phyloP scores from a whole-genome alignment of 345 rosid genomes.

The Excoecaria agallocha region DNA sequence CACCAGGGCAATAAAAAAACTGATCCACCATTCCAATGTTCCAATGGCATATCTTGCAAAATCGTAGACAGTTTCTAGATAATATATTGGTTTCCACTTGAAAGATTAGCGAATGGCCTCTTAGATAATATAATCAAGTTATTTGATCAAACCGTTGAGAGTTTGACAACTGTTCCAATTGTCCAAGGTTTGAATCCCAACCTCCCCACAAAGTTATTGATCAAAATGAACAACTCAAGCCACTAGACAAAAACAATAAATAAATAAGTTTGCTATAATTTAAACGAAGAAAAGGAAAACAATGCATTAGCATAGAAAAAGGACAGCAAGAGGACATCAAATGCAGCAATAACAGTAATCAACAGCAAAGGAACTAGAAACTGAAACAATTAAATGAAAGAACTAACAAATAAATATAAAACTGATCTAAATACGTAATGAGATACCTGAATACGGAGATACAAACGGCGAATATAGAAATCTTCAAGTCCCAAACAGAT shows the following conservation, averaged over 20 bases:
- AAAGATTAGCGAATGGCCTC: neutral
- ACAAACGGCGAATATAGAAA: conserved; percentile 83
- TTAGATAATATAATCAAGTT: neutral
- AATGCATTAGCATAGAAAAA: neutral
- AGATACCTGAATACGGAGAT: conserved; percentile 83
- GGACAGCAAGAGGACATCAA: neutral
- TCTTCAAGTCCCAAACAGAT: conserved; percentile 90
- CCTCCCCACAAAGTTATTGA: too few relatives aligned
- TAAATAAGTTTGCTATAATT: neutral
- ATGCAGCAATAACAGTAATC: neutral
- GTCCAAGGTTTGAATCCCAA: too few relatives aligned
- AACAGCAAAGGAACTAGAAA: neutral
- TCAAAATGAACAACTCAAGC: neutral
- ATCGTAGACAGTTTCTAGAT: neutral
- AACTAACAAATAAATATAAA: neutral
- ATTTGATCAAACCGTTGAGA: too few relatives aligned
- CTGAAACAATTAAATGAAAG: neutral
- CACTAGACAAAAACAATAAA: neutral
- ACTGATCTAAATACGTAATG: neutral
- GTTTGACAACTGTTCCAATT: too few relatives aligned
- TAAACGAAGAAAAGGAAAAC: too few relatives aligned
- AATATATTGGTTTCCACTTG: neutral
- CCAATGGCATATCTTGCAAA: neutral
- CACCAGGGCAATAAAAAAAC: neutral
- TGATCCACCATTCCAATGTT: neutral